Base-by-base conservation (phyloP, 2,329 filamentous ascomycete genomes). In the Colletotrichum trifolii region DNA sequence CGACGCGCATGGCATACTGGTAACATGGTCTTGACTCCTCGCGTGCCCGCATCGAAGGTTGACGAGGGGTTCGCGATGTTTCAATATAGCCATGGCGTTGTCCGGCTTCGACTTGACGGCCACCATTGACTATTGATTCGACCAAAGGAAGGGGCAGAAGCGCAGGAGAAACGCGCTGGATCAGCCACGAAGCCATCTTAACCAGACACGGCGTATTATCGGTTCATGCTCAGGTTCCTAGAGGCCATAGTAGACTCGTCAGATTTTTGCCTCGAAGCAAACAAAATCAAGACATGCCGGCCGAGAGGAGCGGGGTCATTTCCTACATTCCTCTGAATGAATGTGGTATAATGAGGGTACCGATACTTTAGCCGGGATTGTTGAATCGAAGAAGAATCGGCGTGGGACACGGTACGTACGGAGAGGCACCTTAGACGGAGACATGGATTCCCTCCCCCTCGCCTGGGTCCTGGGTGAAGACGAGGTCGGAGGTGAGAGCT, bases 261-360 rank as follows among this genome's bases (percentile, higher is more conserved):
- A 49, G 38, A 35, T 45, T 54, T 38, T 34, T 34, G 42, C 17
- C 48, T 34, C 38, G 49, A 50, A 58, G 48, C 55, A 64, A 64
- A 60, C 54, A 54, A 45, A 15, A 25, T 25, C 25, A 25, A 25
- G 25, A 25, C 25, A 4, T 10, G 15, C 42, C 46, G 58, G 40
- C 42, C 40, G 40, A 33, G 47, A 52, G 39, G 52, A 25, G 46
- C 47, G 58, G 58, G 46, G 58, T 65, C 47, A 53, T 42, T 40
- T 47, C 17, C 48, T 15, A 11, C 54, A 25, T 54, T 54, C 48
- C 54, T 39, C 39, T 8, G 76, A 74, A 71, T 55, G 60, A 67
- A 59, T 54, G 53, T 59, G 65, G 68, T 64, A 68, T 66, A 59
- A 68, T 15, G 47, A n/a, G 33, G 33, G 47, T 49, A 49, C 33